Evolutionary conservation across 495 filamentous ascomycete species (phyloP), one percentile per base, ranked within the genome.

Genomic region (Trichocladium uniseriatum): DNA sequence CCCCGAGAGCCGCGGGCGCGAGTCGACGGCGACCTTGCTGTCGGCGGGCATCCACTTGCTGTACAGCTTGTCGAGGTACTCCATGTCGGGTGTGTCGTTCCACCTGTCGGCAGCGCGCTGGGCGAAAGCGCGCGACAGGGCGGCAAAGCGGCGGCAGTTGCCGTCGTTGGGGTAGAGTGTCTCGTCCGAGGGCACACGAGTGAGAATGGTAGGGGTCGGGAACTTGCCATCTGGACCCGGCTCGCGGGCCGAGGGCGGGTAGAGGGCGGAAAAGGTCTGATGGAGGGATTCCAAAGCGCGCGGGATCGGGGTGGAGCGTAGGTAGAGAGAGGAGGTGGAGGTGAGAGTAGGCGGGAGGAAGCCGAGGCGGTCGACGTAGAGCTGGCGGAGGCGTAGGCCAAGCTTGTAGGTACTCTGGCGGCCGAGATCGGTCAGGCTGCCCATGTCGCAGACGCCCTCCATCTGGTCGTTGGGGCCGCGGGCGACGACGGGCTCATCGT

Each of bases 141-240:
- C 86, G 21, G 79, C 79, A 62, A 95, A 92, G 10, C 92, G 78
- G 32, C 82, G 78, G 65, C 92, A 98, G 63, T 81, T 86, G 42
- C 74, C 69, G 47, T 94, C 89, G 61, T 97, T 98, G 0, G 92
- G 92, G 63, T 84, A 95, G 0, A 98, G 70, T 0, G 91, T 96
- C 69, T 98, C 92, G 46, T 96, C 90, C 1, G 76, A 74, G 0
- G 81, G 76, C 5, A 80, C 74, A 10, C 89, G 73, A 0, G 77
- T 82, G 10, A 94, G 66, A 57, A 95, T 88, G 9, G 86, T 85
- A 0, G 86, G 83, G 1, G 81, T 70, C 2, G 80, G 80, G 58
- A 90, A 82, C 31, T 71, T 68, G 18, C 62, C 62, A 15, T 45
- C 34, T 15, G 45, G 41, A 22, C 52, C 56, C 1, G 77, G 69